A percentile compares a stretch with the other conserved stretches of the same genome.
These are phyloP conservation scores for Rhodotorula sp. DNA, from an alignment of 1,284 basidiomycete genomes.

Conservation along the genomic window DNA sequence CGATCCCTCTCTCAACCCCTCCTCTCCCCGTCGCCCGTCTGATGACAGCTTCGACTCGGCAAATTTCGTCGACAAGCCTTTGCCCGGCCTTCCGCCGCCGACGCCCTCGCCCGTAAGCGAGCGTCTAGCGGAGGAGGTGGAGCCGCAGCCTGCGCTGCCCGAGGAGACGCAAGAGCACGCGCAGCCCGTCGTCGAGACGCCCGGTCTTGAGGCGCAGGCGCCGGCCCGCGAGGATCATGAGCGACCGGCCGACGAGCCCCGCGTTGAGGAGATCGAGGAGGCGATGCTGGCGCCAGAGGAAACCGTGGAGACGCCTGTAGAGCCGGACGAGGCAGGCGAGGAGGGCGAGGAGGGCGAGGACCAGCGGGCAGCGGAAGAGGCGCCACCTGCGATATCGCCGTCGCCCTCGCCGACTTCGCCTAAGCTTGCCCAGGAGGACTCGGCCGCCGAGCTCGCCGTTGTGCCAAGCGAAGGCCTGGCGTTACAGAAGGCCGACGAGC, in stretches of 20 bases:
- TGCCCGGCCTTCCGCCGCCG: conserved; percentile 16
- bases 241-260: not conserved
- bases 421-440: too few relatives aligned
- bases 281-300: too few relatives aligned
- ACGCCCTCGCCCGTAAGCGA: conserved; percentile 4
- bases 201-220: not conserved
- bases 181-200: not conserved
- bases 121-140: not conserved
- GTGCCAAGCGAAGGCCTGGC: too few relatives aligned
- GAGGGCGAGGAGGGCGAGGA: not conserved
- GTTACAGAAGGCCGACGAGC: too few relatives aligned
- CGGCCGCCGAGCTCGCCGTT: too few relatives aligned
- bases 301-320: too few relatives aligned
- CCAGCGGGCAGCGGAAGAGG: not conserved
- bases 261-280: too few relatives aligned
- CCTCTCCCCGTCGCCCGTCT: not conserved
- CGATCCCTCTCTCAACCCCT: not conserved
- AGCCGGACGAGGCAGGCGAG: too few relatives aligned
- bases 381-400: too few relatives aligned
- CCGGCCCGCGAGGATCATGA: not conserved
- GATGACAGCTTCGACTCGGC: not conserved
- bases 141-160: not conserved
- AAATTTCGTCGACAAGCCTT: conserved; percentile 11
- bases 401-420: not conserved
- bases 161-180: not conserved